Evolutionary conservation across 345 rosid species (phyloP).

Genomic region (Hypericum perforatum): DNA sequence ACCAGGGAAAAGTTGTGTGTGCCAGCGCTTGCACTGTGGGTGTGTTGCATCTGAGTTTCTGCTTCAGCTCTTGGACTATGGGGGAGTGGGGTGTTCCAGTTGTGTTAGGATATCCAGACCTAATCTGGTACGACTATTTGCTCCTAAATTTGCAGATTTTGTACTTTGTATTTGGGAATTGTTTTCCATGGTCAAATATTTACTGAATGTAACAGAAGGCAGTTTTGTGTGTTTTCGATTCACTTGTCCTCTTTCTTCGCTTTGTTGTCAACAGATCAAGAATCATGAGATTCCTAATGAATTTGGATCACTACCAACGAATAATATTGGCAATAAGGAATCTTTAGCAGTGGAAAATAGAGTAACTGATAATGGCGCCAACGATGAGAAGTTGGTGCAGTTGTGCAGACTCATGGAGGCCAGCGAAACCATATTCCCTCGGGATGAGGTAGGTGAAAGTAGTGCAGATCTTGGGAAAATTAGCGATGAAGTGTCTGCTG

Average conservation of each 20-base stretch:
- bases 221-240: neutral
- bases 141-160: neutral
- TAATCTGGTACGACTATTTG: conserved; percentile 35
- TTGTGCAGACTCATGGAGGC: conserved; percentile 39
- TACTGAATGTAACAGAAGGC: neutral
- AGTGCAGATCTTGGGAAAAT: conserved; percentile 27
- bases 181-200: neutral
- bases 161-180: neutral
- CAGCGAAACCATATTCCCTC: conserved; percentile 37
- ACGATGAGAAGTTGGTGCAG: conserved; percentile 38
- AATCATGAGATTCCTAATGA: conserved; percentile 37
- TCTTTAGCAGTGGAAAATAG: conserved; percentile 29
- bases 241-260: conserved; percentile 8
- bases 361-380: conserved; percentile 19
- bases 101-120: conserved; percentile 38
- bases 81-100: conserved; percentile 64
- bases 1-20: conserved; percentile 7
- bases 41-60: conserved; percentile 59
- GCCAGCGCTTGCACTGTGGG: conserved; percentile 86
- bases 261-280: conserved; percentile 24
- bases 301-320: conserved; percentile 26
- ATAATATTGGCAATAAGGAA: conserved; percentile 23
- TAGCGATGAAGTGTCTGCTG: conserved; percentile 24
- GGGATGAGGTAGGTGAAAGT: conserved; percentile 29
- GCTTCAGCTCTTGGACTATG: conserved; percentile 61